phyloP scores from a whole-genome alignment of 2,329 filamentous ascomycete genomes.

The Penicillium sp. region DNA sequence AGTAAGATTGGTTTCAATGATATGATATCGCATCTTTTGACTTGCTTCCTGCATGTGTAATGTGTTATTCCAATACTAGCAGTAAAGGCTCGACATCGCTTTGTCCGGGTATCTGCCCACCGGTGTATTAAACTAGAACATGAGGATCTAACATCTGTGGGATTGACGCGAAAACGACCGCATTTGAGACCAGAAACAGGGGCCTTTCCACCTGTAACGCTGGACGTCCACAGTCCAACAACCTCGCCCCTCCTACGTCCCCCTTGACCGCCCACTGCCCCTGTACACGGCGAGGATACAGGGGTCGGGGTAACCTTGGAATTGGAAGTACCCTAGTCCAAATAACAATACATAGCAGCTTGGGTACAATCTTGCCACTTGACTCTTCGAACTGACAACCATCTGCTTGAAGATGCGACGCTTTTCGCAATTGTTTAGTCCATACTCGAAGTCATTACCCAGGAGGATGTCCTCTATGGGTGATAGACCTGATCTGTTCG shows the following conservation, averaged over 20 bases:
- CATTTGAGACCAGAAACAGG: too few species aligned
- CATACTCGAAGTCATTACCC: not conserved
- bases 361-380: not conserved
- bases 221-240: too few species aligned
- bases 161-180: too few species aligned
- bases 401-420: slow-evolving; percentile 1
- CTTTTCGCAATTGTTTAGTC: not conserved
- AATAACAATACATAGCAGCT: not conserved
- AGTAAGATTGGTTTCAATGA: not conserved
- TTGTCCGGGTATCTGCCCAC: not conserved
- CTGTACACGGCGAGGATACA: too few species aligned
- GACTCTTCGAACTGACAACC: not conserved
- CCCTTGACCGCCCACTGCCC: too few species aligned
- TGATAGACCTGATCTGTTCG: slow-evolving; percentile 1
- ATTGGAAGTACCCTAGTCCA: not conserved
- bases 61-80: too few species aligned
- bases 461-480: not conserved
- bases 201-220: too few species aligned
- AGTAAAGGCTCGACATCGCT: not conserved
- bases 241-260: too few species aligned
- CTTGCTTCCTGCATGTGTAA: not conserved
- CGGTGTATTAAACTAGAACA: too few species aligned
- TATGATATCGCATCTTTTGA: not conserved
- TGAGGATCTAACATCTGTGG: too few species aligned
- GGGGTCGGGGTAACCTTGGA: not conserved